Percentiles rank a stretch among this genome's conserved stretches.
These are phyloP conservation scores for Teunomyces aglyptinius DNA, from an alignment of 805 yeast genomes.

Conservation along the genomic window DNA sequence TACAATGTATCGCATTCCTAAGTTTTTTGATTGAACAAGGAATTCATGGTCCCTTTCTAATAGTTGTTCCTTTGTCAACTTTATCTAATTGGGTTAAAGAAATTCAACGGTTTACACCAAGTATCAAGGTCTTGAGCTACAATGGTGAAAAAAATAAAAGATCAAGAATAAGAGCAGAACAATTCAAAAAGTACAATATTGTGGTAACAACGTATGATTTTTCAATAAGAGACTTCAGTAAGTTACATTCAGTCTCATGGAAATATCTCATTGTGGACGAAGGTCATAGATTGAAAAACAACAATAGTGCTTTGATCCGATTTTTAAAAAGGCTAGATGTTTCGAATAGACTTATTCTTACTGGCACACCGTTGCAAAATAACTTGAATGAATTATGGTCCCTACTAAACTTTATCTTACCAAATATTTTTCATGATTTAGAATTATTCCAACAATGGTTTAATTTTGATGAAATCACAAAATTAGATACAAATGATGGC, in stretches of 20 bases:
- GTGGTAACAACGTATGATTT: conserved; percentile 83
- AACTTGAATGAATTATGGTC: conserved; percentile 92
- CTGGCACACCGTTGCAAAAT: conserved; percentile 97
- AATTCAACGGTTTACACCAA: conserved; percentile 70
- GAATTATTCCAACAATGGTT: conserved; percentile 93
- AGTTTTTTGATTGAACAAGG: conserved; percentile 77
- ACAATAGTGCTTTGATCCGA: conserved; percentile 70
- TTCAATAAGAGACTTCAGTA: conserved; percentile 63
- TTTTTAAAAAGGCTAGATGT: conserved; percentile 67
- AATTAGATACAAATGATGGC: conserved; percentile 15
- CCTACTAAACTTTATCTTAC: conserved; percentile 81
- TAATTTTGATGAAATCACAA: conserved; percentile 65
- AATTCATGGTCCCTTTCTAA: conserved; percentile 71
- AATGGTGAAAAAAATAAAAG: conserved; percentile 65
- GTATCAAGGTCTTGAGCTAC: conserved; percentile 59
- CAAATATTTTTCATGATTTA: conserved; percentile 89
- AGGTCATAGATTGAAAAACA: conserved; percentile 89
- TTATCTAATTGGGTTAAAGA: conserved; percentile 83
- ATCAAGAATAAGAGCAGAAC: conserved; percentile 32
- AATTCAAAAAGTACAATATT: conserved; percentile 40
- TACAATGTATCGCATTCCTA: conserved; percentile 80
- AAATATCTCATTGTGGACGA: conserved; percentile 89
- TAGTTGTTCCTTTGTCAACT: conserved; percentile 83
- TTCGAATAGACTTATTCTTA: conserved; percentile 71
- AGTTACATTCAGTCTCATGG: conserved; percentile 60